Evolutionary conservation across 768 basidiomycete genomes (phyloP).

Genomic region (Polyporus arcularius): DNA sequence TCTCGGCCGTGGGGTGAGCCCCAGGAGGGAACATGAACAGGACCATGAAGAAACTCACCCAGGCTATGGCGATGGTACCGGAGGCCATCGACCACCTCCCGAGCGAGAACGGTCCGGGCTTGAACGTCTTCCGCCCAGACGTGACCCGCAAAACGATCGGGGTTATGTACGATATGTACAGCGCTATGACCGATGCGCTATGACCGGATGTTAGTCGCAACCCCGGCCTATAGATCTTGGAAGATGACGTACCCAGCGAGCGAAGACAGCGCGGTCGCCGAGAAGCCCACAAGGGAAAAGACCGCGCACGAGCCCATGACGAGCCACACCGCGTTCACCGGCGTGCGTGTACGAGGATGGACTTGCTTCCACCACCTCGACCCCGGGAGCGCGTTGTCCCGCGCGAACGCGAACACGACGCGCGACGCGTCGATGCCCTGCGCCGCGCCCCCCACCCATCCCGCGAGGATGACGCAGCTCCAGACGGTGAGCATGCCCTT

Average conservation of each 20-base stretch:
- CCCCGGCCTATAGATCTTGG: neutral
- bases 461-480: conserved; percentile 67
- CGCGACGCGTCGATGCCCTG: conserved; percentile 76
- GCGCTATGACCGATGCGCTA: conserved; percentile 69
- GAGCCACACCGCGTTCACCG: conserved; percentile 77
- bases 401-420: conserved; percentile 73
- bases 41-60: conserved; percentile 64
- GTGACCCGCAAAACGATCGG: conserved; percentile 75
- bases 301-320: conserved; percentile 58
- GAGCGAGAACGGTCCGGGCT: conserved; percentile 61
- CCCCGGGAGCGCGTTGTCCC: conserved; percentile 74
- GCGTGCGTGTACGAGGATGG: conserved; percentile 60
- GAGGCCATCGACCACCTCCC: conserved; percentile 62
- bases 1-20: conserved; percentile 40
- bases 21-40: conserved; percentile 59
- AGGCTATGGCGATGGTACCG: conserved; percentile 61
- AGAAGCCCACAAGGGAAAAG: conserved; percentile 69
- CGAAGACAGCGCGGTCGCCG: conserved; percentile 59
- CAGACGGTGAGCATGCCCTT: conserved; percentile 74
- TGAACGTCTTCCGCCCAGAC: conserved; percentile 58
- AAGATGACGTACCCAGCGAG: conserved; percentile 57
- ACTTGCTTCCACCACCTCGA: conserved; percentile 71
- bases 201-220: neutral
- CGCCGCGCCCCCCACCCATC: conserved; percentile 75
- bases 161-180: conserved; percentile 66